Conservation (phyloP, 75 land plant genomes). For the Ceratopteris richardii region DNA sequence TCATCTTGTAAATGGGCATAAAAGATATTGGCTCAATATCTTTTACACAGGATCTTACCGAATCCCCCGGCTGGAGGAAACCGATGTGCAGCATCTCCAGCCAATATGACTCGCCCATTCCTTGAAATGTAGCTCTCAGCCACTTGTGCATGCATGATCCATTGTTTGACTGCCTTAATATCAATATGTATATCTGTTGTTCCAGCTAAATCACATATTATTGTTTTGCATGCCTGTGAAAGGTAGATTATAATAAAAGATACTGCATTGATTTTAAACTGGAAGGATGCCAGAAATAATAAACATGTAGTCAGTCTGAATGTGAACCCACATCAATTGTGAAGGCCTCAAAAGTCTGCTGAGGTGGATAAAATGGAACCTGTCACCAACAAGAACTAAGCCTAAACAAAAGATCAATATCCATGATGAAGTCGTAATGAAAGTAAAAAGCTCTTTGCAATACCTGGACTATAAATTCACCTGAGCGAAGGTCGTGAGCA, state of each 20-base stretch:
- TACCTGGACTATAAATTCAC: slow-evolving; percentile 97
- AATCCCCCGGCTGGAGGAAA: slow-evolving; percentile 99
- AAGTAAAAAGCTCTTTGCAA: neutral
- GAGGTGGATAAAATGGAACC: slow-evolving; percentile 96
- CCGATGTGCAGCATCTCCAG: slow-evolving; percentile 94
- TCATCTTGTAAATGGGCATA: no score
- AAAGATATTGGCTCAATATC: no score
- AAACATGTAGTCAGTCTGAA: no score
- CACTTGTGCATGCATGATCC: slow-evolving; percentile 98
- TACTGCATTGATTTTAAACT: no score
- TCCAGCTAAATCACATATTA: slow-evolving; percentile 56
- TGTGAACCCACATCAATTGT: slow-evolving; percentile 46
- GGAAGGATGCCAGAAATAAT: no score
- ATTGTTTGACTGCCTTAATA: slow-evolving; percentile 64
- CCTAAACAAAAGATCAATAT: neutral
- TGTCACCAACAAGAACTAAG: slow-evolving; percentile 27
- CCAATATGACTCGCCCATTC: slow-evolving; percentile 61
- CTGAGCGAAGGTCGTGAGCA: slow-evolving; percentile 84
- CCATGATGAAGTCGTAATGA: neutral
- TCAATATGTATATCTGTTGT: slow-evolving; percentile 36
- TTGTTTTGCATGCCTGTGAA: slow-evolving; percentile 57
- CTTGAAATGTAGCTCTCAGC: slow-evolving; percentile 51
- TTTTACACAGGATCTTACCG: no score
- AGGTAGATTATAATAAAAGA: no score
- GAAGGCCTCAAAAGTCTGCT: slow-evolving; percentile 75